phyloP scores from a whole-genome alignment of 2,329 filamentous ascomycete species.

The Colletotrichum chlorophyti region DNA sequence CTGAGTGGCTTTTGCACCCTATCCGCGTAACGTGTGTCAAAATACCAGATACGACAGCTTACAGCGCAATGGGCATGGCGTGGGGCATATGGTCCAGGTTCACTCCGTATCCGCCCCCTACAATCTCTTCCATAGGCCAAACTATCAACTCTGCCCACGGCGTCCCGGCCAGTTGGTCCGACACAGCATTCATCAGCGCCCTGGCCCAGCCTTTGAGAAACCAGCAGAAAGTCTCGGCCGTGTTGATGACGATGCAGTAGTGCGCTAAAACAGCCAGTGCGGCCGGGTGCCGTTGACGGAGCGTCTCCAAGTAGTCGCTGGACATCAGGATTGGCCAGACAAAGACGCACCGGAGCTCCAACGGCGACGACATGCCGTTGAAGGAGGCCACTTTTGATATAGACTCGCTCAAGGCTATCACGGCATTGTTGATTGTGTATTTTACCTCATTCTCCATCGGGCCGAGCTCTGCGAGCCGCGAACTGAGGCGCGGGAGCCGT shows the following conservation, averaged over 20 bases:
- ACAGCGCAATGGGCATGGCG: slow-evolving; percentile 10
- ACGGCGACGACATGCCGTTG: slow-evolving; percentile 23
- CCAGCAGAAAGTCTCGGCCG: slow-evolving; percentile 32
- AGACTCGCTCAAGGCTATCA: slow-evolving; percentile 16
- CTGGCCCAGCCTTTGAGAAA: slow-evolving; percentile 27
- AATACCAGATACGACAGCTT: too few relatives aligned
- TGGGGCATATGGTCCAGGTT: slow-evolving; percentile 10
- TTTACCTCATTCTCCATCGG: slow-evolving; percentile 13
- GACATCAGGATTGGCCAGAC: slow-evolving; percentile 35
- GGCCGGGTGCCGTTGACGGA: slow-evolving; percentile 30
- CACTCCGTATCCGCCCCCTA: slow-evolving; percentile 1
- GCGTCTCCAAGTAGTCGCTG: slow-evolving; percentile 30
- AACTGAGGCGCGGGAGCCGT: slow-evolving; percentile 4
- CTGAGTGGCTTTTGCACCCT: too few relatives aligned
- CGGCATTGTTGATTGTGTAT: slow-evolving; percentile 16
- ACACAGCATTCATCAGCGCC: slow-evolving; percentile 5
- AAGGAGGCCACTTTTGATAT: slow-evolving; percentile 18
- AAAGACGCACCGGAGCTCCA: slow-evolving; percentile 33
- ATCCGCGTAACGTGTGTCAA: too few relatives aligned
- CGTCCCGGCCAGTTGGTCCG: slow-evolving; percentile 15
- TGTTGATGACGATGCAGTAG: slow-evolving; percentile 34
- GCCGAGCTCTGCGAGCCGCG: neutral
- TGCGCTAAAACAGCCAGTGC: slow-evolving; percentile 31
- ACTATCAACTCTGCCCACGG: slow-evolving; percentile 10
- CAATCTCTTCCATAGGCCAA: slow-evolving; percentile 19